Percentiles rank a stretch among this genome's conserved stretches.
These are phyloP conservation scores for Trichoderma koningii DNA, from an alignment of 2,329 filamentous ascomycete genomes.

Conservation along the genomic window DNA sequence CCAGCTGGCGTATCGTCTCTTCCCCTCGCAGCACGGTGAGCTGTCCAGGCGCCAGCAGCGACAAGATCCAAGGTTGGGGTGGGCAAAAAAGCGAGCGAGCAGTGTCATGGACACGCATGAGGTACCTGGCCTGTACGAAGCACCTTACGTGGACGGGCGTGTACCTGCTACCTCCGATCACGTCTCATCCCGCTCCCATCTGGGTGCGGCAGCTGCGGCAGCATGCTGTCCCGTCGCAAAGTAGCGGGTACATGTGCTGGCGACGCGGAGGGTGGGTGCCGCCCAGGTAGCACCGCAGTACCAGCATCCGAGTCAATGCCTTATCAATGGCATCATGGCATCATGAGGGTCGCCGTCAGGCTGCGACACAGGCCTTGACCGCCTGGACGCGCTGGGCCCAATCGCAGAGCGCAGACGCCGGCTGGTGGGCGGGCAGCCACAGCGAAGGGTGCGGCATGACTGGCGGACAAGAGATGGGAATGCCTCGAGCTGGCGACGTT, in stretches of 20 bases:
- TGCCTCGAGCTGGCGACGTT: slow-evolving; percentile 4
- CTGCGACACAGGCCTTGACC: slow-evolving; percentile 24
- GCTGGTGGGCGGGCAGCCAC: slow-evolving; percentile 22
- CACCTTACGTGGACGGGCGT: background rate
- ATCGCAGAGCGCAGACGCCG: slow-evolving; percentile 14
- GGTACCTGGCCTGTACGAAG: no score
- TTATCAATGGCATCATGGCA: slow-evolving; percentile 8
- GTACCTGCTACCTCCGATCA: no score
- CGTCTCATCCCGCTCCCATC: no score
- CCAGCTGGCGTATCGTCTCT: slow-evolving; percentile 10
- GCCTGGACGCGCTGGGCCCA: slow-evolving; percentile 11
- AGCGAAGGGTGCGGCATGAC: background rate
- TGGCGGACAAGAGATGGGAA: background rate
- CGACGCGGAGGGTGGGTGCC: background rate
- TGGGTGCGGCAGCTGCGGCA: no score
- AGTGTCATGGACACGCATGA: background rate
- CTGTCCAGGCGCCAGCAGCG: slow-evolving; percentile 19
- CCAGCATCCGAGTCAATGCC: background rate
- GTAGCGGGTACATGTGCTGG: background rate
- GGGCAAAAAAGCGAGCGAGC: background rate
- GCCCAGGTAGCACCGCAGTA: slow-evolving; percentile 13
- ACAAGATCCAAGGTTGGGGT: background rate
- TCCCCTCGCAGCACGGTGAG: slow-evolving; percentile 18
- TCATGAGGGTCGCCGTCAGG: slow-evolving; percentile 9
- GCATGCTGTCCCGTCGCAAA: background rate